These are phyloP conservation scores for Pleurotus cornucopiae DNA, from an alignment of 768 basidiomycete species.

Conservation along the genomic window DNA sequence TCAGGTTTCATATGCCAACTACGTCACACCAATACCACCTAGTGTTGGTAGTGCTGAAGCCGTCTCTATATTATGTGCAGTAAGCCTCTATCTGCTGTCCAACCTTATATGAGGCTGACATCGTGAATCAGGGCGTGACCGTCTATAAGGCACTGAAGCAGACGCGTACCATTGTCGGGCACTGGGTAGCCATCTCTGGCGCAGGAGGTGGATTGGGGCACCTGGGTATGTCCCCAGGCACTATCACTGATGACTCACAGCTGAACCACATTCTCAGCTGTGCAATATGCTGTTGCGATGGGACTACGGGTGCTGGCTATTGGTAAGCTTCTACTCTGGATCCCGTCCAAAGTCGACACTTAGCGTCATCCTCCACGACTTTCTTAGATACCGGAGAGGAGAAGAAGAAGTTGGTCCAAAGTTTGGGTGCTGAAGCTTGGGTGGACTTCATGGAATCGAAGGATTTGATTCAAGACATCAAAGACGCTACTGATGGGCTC, in stretches of 20 bases:
- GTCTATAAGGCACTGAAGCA: constrained; percentile 79
- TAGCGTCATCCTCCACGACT: background rate
- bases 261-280: constrained; percentile 29
- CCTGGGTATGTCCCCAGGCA: constrained; percentile 40
- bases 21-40: constrained; percentile 77
- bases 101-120: background rate
- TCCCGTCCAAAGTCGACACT: background rate
- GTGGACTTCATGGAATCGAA: constrained; percentile 69
- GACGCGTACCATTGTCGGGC: constrained; percentile 50
- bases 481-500: constrained; percentile 53
- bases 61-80: constrained; percentile 71
- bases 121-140: constrained; percentile 57
- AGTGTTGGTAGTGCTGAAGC: constrained; percentile 56
- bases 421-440: constrained; percentile 60
- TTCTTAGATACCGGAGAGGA: constrained; percentile 68
- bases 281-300: constrained; percentile 77
- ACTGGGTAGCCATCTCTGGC: constrained; percentile 72
- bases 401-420: constrained; percentile 56
- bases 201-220: constrained; percentile 81
- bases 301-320: constrained; percentile 63
- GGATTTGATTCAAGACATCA: constrained; percentile 59
- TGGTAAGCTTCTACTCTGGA: constrained; percentile 21
- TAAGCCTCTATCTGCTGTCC: constrained; percentile 20
- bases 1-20: constrained; percentile 57
- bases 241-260: background rate